phyloP scores from a whole-genome alignment of 2,329 filamentous ascomycete species.

The Neoascochyta sp. region DNA sequence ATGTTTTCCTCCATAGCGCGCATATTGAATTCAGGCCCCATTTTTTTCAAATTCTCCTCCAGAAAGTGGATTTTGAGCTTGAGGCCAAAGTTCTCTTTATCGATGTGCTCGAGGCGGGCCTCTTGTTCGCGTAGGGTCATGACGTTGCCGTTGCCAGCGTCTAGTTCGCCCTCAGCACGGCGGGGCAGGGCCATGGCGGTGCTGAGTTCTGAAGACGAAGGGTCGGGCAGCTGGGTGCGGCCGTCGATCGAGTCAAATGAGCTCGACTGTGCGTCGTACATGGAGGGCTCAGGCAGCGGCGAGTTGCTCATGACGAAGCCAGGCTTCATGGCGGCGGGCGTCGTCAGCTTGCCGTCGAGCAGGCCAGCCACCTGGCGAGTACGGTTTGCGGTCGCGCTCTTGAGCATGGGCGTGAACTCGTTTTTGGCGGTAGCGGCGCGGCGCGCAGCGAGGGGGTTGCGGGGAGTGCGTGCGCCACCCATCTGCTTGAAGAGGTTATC shows the following conservation, averaged over 20 bases:
- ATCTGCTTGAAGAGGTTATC: slow-evolving; percentile 73
- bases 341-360: slow-evolving; percentile 44
- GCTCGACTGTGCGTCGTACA: slow-evolving; percentile 41
- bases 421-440: slow-evolving; percentile 57
- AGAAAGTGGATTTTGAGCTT: slow-evolving; percentile 72
- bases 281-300: slow-evolving; percentile 74
- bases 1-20: slow-evolving; percentile 90
- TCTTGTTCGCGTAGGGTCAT: slow-evolving; percentile 92
- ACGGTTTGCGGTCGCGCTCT: slow-evolving; percentile 72
- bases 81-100: slow-evolving; percentile 96
- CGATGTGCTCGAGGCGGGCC: slow-evolving; percentile 87
- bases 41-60: slow-evolving; percentile 82
- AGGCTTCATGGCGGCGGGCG: slow-evolving; percentile 63
- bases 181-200: slow-evolving; percentile 73
- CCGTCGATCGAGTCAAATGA: slow-evolving; percentile 56
- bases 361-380: slow-evolving; percentile 39
- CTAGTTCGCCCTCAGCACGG: slow-evolving; percentile 60
- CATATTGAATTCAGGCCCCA: slow-evolving; percentile 85
- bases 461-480: slow-evolving; percentile 66
- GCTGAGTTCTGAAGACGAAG: slow-evolving; percentile 72
- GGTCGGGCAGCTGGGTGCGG: slow-evolving; percentile 71
- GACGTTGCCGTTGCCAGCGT: slow-evolving; percentile 72
- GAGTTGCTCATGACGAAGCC: slow-evolving; percentile 66
- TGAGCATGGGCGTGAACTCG: slow-evolving; percentile 93
- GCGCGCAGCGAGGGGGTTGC: slow-evolving; percentile 59